phyloP scores from a whole-genome alignment of 2,329 filamentous ascomycete genomes.

The Colletotrichum cordylinicola region DNA sequence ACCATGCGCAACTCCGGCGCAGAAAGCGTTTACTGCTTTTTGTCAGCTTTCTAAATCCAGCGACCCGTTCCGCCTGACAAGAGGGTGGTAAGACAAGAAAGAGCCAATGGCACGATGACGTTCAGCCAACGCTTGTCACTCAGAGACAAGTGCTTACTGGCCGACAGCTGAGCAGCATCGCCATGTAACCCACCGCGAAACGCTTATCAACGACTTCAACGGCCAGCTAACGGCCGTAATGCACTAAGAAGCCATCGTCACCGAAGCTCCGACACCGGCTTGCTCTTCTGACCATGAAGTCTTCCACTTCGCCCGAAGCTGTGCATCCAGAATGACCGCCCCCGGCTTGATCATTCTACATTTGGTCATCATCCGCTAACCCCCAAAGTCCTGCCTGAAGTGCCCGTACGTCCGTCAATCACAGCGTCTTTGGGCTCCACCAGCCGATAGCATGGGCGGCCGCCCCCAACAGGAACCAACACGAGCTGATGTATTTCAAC shows the following conservation, averaged over 20 bases:
- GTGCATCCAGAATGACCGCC: background rate
- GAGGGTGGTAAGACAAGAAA: background rate
- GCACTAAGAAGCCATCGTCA: background rate
- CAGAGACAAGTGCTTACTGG: background rate
- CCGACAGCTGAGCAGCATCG: background rate
- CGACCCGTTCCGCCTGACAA: background rate
- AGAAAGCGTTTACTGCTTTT: background rate
- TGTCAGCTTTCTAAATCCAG: constrained; percentile 7
- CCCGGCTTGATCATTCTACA: background rate
- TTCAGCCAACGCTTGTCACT: background rate
- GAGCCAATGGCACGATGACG: background rate
- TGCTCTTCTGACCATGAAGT: background rate
- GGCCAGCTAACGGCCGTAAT: background rate
- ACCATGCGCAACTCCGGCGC: background rate
- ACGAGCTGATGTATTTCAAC: background rate
- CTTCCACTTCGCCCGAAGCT: background rate
- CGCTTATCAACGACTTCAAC: background rate
- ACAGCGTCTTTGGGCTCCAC: background rate
- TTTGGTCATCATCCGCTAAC: background rate
- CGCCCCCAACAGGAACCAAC: background rate
- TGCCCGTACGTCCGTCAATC: background rate
- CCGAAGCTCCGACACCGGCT: background rate
- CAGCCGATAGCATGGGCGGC: background rate
- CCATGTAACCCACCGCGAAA: background rate
- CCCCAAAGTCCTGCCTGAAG: background rate